Evolutionary conservation across 148 eudicot genomes (phyloP).

Genomic region (Fagopyrum tataricum): DNA sequence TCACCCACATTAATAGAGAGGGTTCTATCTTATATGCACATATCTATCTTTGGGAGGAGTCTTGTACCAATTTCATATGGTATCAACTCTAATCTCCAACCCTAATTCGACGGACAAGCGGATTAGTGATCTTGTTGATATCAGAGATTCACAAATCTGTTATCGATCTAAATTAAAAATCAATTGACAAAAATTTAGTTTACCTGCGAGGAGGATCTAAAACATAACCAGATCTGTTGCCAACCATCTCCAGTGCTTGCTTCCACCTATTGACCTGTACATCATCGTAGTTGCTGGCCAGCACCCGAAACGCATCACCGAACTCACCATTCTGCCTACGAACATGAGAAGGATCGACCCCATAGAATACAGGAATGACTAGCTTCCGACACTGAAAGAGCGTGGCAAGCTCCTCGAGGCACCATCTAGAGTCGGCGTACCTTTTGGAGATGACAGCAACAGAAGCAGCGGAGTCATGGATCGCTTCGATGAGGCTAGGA

Average conservation of each 20-base stretch:
- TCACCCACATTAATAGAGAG: too few species aligned
- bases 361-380: constrained; percentile 43
- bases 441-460: constrained; percentile 33
- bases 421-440: constrained; percentile 43
- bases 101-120: too few species aligned
- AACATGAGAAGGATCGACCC: constrained; percentile 38
- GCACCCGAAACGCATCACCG: constrained; percentile 17
- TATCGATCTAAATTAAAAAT: too few species aligned
- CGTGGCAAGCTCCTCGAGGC: constrained; percentile 36
- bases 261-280: constrained; percentile 27
- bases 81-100: too few species aligned
- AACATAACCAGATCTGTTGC: constrained; percentile 32
- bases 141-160: too few species aligned
- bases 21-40: too few species aligned
- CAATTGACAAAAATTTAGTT: too few species aligned
- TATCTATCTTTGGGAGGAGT: too few species aligned
- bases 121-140: too few species aligned
- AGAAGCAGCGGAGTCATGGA: constrained; percentile 36
- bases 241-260: constrained; percentile 28
- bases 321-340: constrained; percentile 36
- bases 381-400: constrained; percentile 26
- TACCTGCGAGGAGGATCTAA: neutral
- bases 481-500: constrained; percentile 17
- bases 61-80: too few species aligned
- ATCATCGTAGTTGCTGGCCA: neutral